Percentiles rank a stretch among this genome's conserved stretches.
Evolutionary conservation across 2,329 filamentous ascomycete species (phyloP).

Genomic region (Penicillium verrucosum): DNA sequence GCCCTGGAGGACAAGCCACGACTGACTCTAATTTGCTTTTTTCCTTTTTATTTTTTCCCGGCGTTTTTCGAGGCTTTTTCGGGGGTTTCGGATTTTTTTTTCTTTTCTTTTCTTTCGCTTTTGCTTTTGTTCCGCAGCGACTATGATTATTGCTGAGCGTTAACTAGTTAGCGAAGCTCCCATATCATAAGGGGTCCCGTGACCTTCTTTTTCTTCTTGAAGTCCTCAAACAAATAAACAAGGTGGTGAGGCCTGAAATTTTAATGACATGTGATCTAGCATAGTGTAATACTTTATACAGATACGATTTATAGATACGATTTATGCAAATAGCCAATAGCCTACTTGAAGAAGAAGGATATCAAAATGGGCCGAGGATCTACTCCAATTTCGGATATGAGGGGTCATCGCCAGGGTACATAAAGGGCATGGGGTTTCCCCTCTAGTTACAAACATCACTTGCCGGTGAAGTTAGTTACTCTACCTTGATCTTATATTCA

Average conservation of each 20-base stretch:
- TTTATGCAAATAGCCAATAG: neutral
- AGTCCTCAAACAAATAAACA: no score
- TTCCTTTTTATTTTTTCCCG: no score
- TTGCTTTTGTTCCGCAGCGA: no score
- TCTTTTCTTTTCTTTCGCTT: no score
- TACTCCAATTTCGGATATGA: neutral
- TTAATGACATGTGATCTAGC: no score
- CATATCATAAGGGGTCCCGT: no score
- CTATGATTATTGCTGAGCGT: no score
- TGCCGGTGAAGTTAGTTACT: neutral
- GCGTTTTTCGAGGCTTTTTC: no score
- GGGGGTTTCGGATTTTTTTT: no score
- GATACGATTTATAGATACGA: neutral
- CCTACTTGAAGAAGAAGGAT: neutral
- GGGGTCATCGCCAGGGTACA: neutral
- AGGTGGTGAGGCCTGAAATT: no score
- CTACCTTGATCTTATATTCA: neutral
- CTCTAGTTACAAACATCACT: neutral
- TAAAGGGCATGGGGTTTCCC: neutral
- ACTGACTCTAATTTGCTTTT: neutral
- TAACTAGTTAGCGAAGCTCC: no score
- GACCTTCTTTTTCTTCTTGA: no score
- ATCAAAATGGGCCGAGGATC: neutral
- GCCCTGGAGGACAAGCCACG: neutral
- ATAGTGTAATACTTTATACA: constrained; percentile 7